phyloP scores from a whole-genome alignment of 2,329 filamentous ascomycete genomes.

The Talaromyces sp. region DNA sequence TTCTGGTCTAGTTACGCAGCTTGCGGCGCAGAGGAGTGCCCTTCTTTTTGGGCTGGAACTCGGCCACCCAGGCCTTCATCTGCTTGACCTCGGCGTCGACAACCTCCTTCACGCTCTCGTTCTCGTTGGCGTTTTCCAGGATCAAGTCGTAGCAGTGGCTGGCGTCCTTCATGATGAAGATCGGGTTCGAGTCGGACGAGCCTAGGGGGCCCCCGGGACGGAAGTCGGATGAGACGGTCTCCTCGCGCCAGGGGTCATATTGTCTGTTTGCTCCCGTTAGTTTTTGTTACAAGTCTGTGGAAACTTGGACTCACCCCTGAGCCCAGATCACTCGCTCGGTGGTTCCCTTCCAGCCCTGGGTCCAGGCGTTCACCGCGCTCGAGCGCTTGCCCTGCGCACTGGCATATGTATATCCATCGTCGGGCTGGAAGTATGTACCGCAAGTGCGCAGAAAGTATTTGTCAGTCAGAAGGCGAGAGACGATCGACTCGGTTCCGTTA shows the following conservation, averaged over 20 bases:
- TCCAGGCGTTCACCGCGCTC: conserved; percentile 46
- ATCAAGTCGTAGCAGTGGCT: conserved; percentile 53
- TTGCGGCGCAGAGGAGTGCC: neutral
- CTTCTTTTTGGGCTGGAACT: conserved; percentile 26
- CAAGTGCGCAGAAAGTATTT: conserved; percentile 55
- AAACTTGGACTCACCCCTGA: conserved; percentile 40
- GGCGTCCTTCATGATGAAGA: conserved; percentile 49
- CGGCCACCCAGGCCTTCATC: conserved; percentile 49
- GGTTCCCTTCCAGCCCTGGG: conserved; percentile 50
- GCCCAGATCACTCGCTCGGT: conserved; percentile 51
- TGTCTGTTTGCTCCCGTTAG: conserved; percentile 28
- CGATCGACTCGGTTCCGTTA: conserved; percentile 37
- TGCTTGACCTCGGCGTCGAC: conserved; percentile 46
- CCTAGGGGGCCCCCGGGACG: conserved; percentile 50
- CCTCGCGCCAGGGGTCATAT: conserved; percentile 55
- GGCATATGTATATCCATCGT: conserved; percentile 46
- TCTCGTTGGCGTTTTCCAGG: conserved; percentile 40
- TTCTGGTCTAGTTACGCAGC: neutral
- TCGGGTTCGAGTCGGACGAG: conserved; percentile 43
- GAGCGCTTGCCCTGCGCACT: conserved; percentile 44
- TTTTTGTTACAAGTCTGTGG: neutral
- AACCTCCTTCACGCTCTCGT: conserved; percentile 44
- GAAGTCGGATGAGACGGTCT: conserved; percentile 47
- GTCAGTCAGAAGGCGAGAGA: conserved; percentile 46
- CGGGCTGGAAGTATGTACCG: conserved; percentile 48